These are phyloP conservation scores for Amylostereum areolatum DNA, from an alignment of 1,284 basidiomycete species.

Conservation along the genomic window DNA sequence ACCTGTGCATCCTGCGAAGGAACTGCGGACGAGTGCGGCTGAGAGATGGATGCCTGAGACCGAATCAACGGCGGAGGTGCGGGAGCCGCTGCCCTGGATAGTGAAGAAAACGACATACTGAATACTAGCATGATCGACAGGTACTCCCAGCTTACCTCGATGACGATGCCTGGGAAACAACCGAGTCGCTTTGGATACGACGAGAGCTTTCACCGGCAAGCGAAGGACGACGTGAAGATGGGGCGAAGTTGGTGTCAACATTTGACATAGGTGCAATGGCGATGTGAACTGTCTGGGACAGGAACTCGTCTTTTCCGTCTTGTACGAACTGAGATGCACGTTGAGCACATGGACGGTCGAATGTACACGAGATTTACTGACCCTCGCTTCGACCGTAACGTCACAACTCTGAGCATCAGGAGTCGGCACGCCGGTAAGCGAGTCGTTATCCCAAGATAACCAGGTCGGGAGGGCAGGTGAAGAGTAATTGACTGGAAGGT, in stretches of 20 bases:
- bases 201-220: slow-evolving; percentile 51
- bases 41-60: slow-evolving; percentile 18
- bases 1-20: slow-evolving; percentile 52
- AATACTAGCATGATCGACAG: neutral
- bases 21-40: slow-evolving; percentile 19
- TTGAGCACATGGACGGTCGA: slow-evolving; percentile 3
- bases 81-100: neutral
- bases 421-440: slow-evolving; percentile 67
- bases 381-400: slow-evolving; percentile 66
- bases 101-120: slow-evolving; percentile 6
- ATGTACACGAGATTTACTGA: slow-evolving; percentile 27
- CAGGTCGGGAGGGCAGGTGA: slow-evolving; percentile 81
- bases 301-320: slow-evolving; percentile 65
- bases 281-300: slow-evolving; percentile 62
- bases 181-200: slow-evolving; percentile 57
- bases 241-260: slow-evolving; percentile 51
- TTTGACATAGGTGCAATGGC: slow-evolving; percentile 67
- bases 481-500: slow-evolving; percentile 73
- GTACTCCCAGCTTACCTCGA: slow-evolving; percentile 23
- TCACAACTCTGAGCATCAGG: slow-evolving; percentile 67
- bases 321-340: slow-evolving; percentile 48
- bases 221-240: slow-evolving; percentile 52
- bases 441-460: slow-evolving; percentile 84
- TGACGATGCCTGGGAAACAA: slow-evolving; percentile 31
- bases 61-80: slow-evolving; percentile 16